Evolutionary conservation across 148 eudicot genomes (phyloP).

Genomic region (Suaeda aralocaspica): DNA sequence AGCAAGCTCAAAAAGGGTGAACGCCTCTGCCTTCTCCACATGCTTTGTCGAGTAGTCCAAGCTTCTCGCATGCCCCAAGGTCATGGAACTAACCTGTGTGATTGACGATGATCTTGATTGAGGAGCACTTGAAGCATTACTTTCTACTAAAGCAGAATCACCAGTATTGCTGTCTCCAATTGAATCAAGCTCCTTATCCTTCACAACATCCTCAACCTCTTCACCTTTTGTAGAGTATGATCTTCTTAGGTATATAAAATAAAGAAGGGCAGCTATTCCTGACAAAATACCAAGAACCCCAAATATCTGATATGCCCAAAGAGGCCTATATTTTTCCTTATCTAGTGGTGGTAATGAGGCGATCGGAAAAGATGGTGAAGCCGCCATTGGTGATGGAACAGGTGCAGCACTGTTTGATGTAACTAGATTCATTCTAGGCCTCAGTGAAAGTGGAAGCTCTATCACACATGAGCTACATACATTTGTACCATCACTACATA

Average conservation of each 20-base stretch:
- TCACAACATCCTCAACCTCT: constrained; percentile 8
- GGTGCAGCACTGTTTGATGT: constrained; percentile 8
- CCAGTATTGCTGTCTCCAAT: constrained; percentile 17
- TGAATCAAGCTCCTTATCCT: constrained; percentile 27
- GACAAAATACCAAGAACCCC: constrained; percentile 37
- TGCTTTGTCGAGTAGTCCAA: constrained; percentile 38
- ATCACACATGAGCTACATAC: constrained; percentile 43
- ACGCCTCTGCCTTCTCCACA: constrained; percentile 38
- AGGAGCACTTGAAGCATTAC: constrained; percentile 35
- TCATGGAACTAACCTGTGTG: constrained; percentile 27
- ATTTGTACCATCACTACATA: constrained; percentile 34
- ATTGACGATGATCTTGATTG: constrained; percentile 43
- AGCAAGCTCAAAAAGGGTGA: constrained; percentile 42
- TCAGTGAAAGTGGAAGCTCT: constrained; percentile 20
- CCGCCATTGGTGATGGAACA: constrained; percentile 14
- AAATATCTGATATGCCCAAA: constrained; percentile 35
- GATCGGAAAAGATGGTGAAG: constrained; percentile 12
- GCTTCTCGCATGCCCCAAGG: constrained; percentile 39
- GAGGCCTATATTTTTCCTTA: constrained; percentile 17
- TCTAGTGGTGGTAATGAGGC: constrained; percentile 1
- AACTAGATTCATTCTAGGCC: constrained; percentile 7
- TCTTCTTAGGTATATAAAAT: constrained; percentile 25
- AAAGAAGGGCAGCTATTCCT: constrained; percentile 35
- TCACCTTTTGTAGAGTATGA: background rate
- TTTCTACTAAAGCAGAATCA: constrained; percentile 27